Evolutionary conservation across 2,329 filamentous ascomycete genomes (phyloP).

Genomic region (Colletotrichum tofieldiae): DNA sequence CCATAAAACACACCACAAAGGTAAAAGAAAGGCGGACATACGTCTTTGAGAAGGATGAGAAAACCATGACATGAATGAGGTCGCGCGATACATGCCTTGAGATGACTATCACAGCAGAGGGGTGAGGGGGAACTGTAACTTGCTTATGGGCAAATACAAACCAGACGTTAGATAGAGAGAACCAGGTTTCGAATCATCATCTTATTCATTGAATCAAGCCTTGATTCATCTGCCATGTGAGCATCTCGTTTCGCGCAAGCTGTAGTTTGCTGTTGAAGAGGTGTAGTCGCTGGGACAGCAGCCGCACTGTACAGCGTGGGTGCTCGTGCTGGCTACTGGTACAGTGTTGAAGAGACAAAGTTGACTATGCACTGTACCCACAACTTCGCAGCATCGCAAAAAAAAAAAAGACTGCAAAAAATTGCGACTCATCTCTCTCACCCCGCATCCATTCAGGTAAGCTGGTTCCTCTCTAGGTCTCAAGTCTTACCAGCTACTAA

Average conservation of each 20-base stretch:
- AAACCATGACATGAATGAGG: neutral
- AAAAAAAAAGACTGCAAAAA: constrained; percentile 14
- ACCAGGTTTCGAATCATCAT: too few relatives aligned
- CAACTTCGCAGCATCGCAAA: constrained; percentile 27
- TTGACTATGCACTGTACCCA: constrained; percentile 36
- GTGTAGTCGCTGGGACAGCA: neutral
- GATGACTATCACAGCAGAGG: too few relatives aligned
- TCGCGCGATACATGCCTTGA: neutral
- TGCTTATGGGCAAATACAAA: neutral
- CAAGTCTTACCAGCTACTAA: neutral
- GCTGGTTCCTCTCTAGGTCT: neutral
- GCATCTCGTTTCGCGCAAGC: neutral
- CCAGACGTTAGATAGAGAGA: neutral
- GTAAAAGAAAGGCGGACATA: neutral
- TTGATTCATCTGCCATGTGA: neutral
- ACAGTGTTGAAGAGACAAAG: neutral
- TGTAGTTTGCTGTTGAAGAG: neutral
- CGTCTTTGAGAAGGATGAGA: neutral
- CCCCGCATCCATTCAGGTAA: constrained; percentile 17
- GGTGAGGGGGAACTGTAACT: neutral
- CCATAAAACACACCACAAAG: too few relatives aligned
- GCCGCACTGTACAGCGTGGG: neutral
- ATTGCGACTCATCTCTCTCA: constrained; percentile 30
- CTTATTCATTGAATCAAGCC: neutral
- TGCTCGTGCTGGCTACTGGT: too few relatives aligned